Conservation (phyloP, 2,329 filamentous ascomycete species). For the Raffaelea arxii region DNA sequence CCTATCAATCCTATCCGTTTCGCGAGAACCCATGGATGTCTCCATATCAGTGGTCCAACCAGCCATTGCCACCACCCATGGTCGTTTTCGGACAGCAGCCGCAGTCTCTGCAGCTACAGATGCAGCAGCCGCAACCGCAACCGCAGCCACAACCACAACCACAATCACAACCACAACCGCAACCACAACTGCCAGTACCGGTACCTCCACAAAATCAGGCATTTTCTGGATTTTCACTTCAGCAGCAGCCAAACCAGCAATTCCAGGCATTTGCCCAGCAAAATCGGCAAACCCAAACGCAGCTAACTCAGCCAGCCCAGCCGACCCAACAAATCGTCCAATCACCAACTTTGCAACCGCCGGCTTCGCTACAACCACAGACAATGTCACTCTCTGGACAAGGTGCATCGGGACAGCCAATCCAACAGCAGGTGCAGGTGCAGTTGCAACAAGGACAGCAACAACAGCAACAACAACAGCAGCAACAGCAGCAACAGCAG, state of each 20-base stretch:
- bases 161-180: neutral
- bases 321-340: too few species aligned
- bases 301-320: too few species aligned
- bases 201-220: too few species aligned
- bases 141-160: neutral
- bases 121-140: neutral
- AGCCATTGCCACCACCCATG: neutral
- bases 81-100: neutral
- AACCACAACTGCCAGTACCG: neutral
- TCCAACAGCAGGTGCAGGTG: neutral
- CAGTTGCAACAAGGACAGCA: neutral
- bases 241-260: neutral
- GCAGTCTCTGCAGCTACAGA: neutral
- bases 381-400: too few species aligned
- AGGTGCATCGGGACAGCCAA: too few species aligned
- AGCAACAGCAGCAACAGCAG: conserved; percentile 7
- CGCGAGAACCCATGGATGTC: neutral
- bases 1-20: too few species aligned
- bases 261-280: too few species aligned
- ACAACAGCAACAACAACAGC: conserved; percentile 7
- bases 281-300: too few species aligned
- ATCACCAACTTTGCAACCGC: too few species aligned
- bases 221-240: too few species aligned
- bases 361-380: too few species aligned
- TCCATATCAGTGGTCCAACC: neutral